phyloP scores from a whole-genome alignment of 768 basidiomycete genomes.

The Leccinum pellstonianum region DNA sequence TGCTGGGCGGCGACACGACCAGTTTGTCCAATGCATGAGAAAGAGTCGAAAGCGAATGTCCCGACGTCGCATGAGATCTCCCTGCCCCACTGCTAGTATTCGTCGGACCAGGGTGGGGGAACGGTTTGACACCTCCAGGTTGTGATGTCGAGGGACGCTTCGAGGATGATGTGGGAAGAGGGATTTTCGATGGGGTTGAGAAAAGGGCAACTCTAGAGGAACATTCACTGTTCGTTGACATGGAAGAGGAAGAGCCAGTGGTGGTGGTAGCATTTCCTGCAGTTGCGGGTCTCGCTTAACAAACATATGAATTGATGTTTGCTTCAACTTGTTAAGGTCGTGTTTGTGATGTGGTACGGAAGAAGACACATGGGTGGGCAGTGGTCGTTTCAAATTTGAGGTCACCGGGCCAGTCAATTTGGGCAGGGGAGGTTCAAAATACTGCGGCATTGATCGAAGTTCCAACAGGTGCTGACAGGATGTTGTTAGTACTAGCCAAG shows the following conservation, averaged over 20 bases:
- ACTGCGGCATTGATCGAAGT: not conserved
- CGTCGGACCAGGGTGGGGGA: conserved; percentile 6
- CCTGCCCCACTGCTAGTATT: conserved; percentile 12
- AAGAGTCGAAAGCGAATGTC: conserved; percentile 58
- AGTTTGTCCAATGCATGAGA: conserved; percentile 62
- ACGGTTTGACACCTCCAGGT: not conserved
- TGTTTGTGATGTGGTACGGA: conserved; percentile 6
- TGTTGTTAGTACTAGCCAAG: conserved; percentile 1
- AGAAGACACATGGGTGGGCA: not conserved
- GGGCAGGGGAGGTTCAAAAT: conserved; percentile 8
- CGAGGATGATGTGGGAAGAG: no score
- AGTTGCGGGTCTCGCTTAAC: no score
- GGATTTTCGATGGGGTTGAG: no score
- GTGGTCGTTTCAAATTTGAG: not conserved
- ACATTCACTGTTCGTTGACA: no score
- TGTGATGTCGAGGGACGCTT: no score
- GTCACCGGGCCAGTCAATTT: conserved; percentile 1
- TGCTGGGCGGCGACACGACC: conserved; percentile 16
- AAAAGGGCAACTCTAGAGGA: no score
- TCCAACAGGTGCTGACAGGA: conserved; percentile 3
- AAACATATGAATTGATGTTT: conserved; percentile 18
- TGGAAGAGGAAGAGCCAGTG: no score
- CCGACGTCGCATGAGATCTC: conserved; percentile 5
- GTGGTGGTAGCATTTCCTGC: no score
- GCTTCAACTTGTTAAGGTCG: conserved; percentile 18